These are phyloP conservation scores for Boletus insuetus DNA, from an alignment of 768 basidiomycete genomes.

Conservation along the genomic window DNA sequence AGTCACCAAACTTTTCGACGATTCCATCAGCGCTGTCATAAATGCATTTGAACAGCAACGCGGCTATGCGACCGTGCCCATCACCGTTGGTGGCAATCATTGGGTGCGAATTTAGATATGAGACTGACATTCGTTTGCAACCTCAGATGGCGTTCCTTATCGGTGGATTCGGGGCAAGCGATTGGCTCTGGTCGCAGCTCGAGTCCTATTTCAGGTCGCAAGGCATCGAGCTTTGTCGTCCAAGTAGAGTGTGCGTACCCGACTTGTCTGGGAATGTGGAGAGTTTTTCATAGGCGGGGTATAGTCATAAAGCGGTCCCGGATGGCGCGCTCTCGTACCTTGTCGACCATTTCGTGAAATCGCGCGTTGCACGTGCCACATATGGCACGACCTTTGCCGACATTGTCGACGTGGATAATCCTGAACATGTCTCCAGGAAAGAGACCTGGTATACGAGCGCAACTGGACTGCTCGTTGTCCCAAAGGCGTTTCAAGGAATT, in stretches of 20 bases:
- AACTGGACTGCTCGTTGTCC: not conserved
- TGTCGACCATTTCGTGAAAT: slow-evolving; percentile 44
- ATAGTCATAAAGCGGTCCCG: slow-evolving; percentile 45
- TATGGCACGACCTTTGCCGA: slow-evolving; percentile 52
- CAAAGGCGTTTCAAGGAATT: slow-evolving; percentile 1
- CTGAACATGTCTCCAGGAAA: slow-evolving; percentile 9
- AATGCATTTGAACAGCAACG: slow-evolving; percentile 32
- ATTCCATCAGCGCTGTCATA: slow-evolving; percentile 34
- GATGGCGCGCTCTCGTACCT: slow-evolving; percentile 42
- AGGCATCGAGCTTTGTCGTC: slow-evolving; percentile 42
- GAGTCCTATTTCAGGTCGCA: slow-evolving; percentile 32
- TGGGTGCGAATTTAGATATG: not conserved
- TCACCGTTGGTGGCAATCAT: slow-evolving; percentile 27
- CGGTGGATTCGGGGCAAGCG: slow-evolving; percentile 49
- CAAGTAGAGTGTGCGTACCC: slow-evolving; percentile 46
- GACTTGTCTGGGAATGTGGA: not conserved
- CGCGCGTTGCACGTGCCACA: slow-evolving; percentile 42
- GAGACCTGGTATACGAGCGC: slow-evolving; percentile 1
- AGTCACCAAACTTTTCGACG: slow-evolving; percentile 40
- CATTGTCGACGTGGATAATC: not conserved
- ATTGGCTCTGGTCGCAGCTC: slow-evolving; percentile 42
- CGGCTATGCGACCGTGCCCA: slow-evolving; percentile 14
- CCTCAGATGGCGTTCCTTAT: slow-evolving; percentile 39
- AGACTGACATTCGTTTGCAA: not conserved
- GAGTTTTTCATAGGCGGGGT: not conserved